These are phyloP conservation scores for Aspergillus bertholletiae DNA, from an alignment of 495 filamentous ascomycete genomes.

Conservation along the genomic window DNA sequence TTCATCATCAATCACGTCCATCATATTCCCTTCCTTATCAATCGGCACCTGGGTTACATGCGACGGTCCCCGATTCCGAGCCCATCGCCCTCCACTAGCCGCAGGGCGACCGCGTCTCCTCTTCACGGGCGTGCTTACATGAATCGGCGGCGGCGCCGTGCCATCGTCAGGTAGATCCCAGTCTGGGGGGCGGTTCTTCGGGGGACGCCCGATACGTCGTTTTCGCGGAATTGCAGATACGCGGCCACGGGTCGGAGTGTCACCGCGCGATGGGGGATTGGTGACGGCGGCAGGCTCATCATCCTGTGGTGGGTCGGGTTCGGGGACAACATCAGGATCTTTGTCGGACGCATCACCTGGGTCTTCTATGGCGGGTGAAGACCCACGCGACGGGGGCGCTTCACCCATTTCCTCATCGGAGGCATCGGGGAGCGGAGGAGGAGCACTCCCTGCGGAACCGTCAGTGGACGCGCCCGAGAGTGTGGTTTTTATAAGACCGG, in stretches of 20 bases:
- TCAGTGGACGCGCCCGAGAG: constrained; percentile 17
- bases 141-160: constrained; percentile 48
- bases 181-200: constrained; percentile 76
- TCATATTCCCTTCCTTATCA: constrained; percentile 91
- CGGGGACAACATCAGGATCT: constrained; percentile 32
- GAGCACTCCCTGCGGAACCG: constrained; percentile 36
- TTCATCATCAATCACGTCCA: constrained; percentile 90
- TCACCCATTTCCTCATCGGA: constrained; percentile 51
- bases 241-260: constrained; percentile 30
- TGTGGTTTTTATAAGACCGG: not conserved
- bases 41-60: constrained; percentile 78
- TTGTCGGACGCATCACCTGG: constrained; percentile 24
- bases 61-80: constrained; percentile 63
- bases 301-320: constrained; percentile 24
- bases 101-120: constrained; percentile 65
- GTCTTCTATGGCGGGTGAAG: constrained; percentile 30
- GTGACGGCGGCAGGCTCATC: constrained; percentile 34
- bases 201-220: constrained; percentile 78
- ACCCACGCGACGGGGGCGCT: constrained; percentile 34
- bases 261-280: constrained; percentile 31
- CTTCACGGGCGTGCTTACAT: constrained; percentile 56
- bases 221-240: constrained; percentile 62
- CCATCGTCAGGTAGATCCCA: constrained; percentile 64
- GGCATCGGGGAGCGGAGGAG: constrained; percentile 38
- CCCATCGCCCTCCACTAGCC: constrained; percentile 66